Percentiles rank a stretch among this genome's conserved stretches.
Evolutionary conservation across 495 filamentous ascomycete genomes (phyloP).

Genomic region (Oleoguttula mirabilis): DNA sequence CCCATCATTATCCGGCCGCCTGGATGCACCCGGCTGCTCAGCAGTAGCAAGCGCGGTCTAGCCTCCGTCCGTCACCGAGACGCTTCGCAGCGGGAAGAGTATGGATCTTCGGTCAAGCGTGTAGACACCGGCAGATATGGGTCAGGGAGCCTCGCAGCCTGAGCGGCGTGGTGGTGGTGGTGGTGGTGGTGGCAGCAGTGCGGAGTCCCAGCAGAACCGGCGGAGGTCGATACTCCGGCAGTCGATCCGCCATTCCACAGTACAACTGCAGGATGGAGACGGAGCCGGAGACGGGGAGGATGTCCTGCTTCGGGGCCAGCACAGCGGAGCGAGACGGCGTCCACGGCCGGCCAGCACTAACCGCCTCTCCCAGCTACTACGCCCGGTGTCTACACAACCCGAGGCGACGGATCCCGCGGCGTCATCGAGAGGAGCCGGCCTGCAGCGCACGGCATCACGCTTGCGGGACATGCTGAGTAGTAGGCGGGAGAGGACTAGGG

Average conservation of each 20-base stretch:
- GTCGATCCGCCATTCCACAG: constrained; percentile 3
- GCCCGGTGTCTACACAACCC: not conserved
- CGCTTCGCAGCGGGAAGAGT: no score
- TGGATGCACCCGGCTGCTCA: no score
- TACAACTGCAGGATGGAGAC: no score
- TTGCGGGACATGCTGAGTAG: constrained; percentile 11
- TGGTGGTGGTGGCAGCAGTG: no score
- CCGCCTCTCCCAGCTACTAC: constrained; percentile 17
- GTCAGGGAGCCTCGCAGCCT: constrained; percentile 8
- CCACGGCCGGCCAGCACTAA: constrained; percentile 6
- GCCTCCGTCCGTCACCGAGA: no score
- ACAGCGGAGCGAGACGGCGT: constrained; percentile 1
- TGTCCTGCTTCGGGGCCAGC: constrained; percentile 11
- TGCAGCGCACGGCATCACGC: constrained; percentile 14
- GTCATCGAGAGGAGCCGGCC: not conserved
- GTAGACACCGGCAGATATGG: no score
- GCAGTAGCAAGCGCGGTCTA: no score
- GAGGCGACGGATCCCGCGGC: no score
- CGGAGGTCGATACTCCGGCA: constrained; percentile 8
- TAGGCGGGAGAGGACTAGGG: not conserved
- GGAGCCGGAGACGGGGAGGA: constrained; percentile 16
- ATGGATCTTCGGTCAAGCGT: no score
- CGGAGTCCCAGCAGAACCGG: constrained; percentile 4
- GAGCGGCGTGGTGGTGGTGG: no score
- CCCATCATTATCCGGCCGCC: no score